Evolutionary conservation across 192 early-diverging fungal species (phyloP), one percentile per base, ranked within the genome.

Genomic region (Entomortierella chlamydospora): DNA sequence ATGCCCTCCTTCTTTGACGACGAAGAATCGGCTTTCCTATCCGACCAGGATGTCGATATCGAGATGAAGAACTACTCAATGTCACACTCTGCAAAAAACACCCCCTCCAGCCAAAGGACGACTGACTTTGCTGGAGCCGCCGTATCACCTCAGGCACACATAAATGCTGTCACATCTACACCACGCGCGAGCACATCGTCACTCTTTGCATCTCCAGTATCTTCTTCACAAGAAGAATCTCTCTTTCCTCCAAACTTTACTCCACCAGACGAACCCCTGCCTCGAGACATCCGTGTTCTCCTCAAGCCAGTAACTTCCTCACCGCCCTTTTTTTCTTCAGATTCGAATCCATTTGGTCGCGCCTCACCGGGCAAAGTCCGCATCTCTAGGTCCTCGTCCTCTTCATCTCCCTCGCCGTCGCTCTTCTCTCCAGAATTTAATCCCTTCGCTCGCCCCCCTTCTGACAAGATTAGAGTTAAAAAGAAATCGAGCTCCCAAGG

Each of bases 381-480:
- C 1, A 22, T 33, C 17, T 34, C 65, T 0, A 64, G 50, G 29
- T 52, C 73, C 13, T 59, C 65, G 18, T 64, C 66, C 0, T 57
- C 54, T 20, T 68, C 54, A 4, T 17, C 56, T 25, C 23, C 43
- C 3, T 51, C 68, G 25, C 52, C 60, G 1, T 51, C 60, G 8
- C 61, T 72, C 55, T 72, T 72, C 47, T 63, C 70, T 9, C 54
- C 55, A 33, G 70, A 49, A 18, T 49, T 64, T 41, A 73, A 59
- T 45, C 62, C 71, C 8, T 74, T 62, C 20, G 28, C 30, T 33
- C 55, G 26, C 23, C 25, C 50, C 4, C 29, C 49, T 17, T n/a
- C 67, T 6, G 58, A 31, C 43, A 73, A 64, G 29, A 23, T 53
- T 22, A 56, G 57, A 15, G 17, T 64, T 6, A 64, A 70, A 34